Percentiles rank a stretch among this genome's conserved stretches.
Conservation (phyloP, 116 monocot genomes). For the Iris pallida region DNA sequence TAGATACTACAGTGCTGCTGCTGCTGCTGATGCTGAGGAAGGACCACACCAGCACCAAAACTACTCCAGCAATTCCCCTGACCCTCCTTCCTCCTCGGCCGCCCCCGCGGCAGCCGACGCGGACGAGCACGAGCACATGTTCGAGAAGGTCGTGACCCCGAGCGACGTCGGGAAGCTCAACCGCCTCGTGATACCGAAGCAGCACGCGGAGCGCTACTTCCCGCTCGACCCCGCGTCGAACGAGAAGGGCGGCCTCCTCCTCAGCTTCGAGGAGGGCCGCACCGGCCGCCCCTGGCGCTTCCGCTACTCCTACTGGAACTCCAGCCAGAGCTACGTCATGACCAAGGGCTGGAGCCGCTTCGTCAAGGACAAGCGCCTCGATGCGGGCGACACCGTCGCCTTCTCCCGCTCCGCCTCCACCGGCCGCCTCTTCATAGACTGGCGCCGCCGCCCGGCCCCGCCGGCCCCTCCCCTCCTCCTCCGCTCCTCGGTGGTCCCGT, state of each 20-base stretch:
- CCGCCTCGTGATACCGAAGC: conserved; percentile 88
- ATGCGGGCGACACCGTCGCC: conserved; percentile 67
- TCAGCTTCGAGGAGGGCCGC: conserved; percentile 52
- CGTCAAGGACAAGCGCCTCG: conserved; percentile 66
- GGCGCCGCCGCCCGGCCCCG: conserved; percentile 30
- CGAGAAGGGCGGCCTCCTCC: conserved; percentile 49
- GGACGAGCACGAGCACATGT: conserved; percentile 52
- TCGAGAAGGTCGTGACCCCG: conserved; percentile 76
- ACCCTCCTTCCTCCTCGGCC: conserved; percentile 6
- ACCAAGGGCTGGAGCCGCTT: conserved; percentile 90
- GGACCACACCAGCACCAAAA: background rate
- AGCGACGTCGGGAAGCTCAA: conserved; percentile 87
- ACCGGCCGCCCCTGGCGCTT: conserved; percentile 67
- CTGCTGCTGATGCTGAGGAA: background rate
- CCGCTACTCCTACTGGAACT: conserved; percentile 92
- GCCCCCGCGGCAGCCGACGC: background rate
- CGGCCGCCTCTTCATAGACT: conserved; percentile 70
- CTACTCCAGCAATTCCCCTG: background rate
- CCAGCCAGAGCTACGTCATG: conserved; percentile 97
- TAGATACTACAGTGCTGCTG: background rate
- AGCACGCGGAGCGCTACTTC: conserved; percentile 75
- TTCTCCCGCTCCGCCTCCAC: conserved; percentile 47
- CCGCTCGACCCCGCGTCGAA: conserved; percentile 42
- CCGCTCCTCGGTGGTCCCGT: background rate
- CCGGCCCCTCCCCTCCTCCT: conserved; percentile 7